Conservation (phyloP, 2,329 filamentous ascomycete genomes). For the Thielaviopsis euricoi region DNA sequence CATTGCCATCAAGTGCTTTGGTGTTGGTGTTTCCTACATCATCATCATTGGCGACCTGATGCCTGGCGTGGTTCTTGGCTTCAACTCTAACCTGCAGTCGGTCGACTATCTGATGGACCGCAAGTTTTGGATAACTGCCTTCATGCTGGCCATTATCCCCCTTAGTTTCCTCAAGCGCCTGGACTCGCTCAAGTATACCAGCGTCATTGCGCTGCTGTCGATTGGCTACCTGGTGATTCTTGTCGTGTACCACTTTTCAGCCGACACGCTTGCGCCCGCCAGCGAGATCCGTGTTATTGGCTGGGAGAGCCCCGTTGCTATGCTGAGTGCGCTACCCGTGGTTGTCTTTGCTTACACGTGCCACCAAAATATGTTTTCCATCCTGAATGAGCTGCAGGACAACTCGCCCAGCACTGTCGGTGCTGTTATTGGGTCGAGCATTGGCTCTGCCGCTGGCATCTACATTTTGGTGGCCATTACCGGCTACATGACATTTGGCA, state of each 20-base stretch:
- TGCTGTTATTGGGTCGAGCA: slow-evolving; percentile 64
- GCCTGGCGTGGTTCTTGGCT: slow-evolving; percentile 80
- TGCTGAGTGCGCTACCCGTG: slow-evolving; percentile 76
- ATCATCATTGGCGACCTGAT: slow-evolving; percentile 98
- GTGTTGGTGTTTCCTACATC: slow-evolving; percentile 89
- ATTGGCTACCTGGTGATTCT: slow-evolving; percentile 89
- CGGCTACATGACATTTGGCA: slow-evolving; percentile 88
- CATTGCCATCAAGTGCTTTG: slow-evolving; percentile 96
- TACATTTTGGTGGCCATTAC: slow-evolving; percentile 90
- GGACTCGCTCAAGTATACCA: slow-evolving; percentile 95
- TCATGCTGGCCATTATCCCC: slow-evolving; percentile 93
- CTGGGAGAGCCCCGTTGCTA: slow-evolving; percentile 64
- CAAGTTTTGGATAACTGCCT: slow-evolving; percentile 94
- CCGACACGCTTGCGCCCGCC: slow-evolving; percentile 58
- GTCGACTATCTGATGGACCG: slow-evolving; percentile 68
- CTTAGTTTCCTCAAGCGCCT: slow-evolving; percentile 80
- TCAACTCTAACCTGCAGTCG: slow-evolving; percentile 45
- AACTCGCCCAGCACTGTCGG: slow-evolving; percentile 62
- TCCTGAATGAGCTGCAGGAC: slow-evolving; percentile 84
- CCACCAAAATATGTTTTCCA: slow-evolving; percentile 99
- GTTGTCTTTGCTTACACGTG: slow-evolving; percentile 99
- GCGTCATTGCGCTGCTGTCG: slow-evolving; percentile 73
- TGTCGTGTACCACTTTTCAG: slow-evolving; percentile 81
- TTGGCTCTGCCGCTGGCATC: slow-evolving; percentile 70
- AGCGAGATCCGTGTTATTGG: slow-evolving; percentile 59